phyloP scores from a whole-genome alignment of 1,284 basidiomycete genomes.

The Fistulina hepatica region DNA sequence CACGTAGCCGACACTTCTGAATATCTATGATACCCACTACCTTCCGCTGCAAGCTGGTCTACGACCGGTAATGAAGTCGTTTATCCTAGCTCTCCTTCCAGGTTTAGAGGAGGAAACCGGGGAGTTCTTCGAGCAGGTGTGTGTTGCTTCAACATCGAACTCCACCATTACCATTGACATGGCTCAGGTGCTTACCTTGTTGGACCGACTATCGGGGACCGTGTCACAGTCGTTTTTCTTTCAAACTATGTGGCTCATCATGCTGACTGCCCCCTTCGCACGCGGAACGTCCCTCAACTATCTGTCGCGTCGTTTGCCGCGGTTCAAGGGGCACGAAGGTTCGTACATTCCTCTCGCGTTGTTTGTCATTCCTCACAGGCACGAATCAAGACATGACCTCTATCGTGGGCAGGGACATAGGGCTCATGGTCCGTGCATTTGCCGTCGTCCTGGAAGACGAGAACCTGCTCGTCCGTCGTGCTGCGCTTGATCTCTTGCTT shows the following conservation, averaged over 20 bases:
- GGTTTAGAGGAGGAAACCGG: conserved; percentile 94
- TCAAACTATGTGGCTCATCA: conserved; percentile 89
- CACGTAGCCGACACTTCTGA: conserved; percentile 67
- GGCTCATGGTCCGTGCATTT: conserved; percentile 88
- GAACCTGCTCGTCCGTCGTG: conserved; percentile 77
- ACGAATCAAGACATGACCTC: conserved; percentile 61
- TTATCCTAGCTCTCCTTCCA: conserved; percentile 87
- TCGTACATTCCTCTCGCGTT: conserved; percentile 11
- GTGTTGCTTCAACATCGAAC: conserved; percentile 14
- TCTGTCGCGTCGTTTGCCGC: conserved; percentile 70
- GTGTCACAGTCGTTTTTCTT: conserved; percentile 85
- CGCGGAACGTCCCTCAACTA: conserved; percentile 85
- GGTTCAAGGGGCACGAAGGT: conserved; percentile 61
- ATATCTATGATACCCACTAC: conserved; percentile 85
- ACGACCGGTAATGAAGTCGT: conserved; percentile 86
- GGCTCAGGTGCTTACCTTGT: conserved; percentile 63
- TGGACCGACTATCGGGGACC: conserved; percentile 76
- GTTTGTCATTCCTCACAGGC: conserved; percentile 3
- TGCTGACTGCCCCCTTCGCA: conserved; percentile 82
- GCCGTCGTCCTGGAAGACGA: conserved; percentile 83
- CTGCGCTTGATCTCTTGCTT: conserved; percentile 72
- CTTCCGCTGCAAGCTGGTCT: conserved; percentile 76
- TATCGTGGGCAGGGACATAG: conserved; percentile 78
- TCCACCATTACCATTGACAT: conserved; percentile 1
- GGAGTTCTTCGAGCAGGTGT: conserved; percentile 91